Conservation (phyloP, 208 protist genomes). For the Acanthamoeba triangularis region DNA sequence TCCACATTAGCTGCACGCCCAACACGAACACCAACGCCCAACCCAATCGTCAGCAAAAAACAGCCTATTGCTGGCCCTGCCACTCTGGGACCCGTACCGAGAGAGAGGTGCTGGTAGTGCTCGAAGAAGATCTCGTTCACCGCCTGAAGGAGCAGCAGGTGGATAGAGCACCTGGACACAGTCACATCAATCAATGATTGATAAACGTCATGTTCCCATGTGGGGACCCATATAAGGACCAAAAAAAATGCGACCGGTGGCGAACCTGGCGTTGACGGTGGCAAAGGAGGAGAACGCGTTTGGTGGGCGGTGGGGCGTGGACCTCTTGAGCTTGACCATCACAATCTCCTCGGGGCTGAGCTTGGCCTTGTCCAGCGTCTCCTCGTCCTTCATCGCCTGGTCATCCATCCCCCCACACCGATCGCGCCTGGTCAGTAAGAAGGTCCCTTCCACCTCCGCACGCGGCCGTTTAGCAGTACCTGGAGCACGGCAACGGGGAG, state of each 20-base stretch:
- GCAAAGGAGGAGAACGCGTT: conserved; percentile 51
- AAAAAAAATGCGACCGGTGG: not conserved
- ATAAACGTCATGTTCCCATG: no score
- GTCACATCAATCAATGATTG: no score
- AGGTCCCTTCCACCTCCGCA: no score
- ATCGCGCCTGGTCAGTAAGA: not conserved
- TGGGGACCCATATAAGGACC: no score
- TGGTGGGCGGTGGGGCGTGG: conserved; percentile 33
- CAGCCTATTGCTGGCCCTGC: not conserved
- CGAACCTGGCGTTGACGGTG: conserved; percentile 17
- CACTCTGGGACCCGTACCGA: not conserved
- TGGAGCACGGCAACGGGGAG: not conserved
- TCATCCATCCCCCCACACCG: no score
- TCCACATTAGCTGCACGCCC: not conserved
- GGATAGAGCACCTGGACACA: conserved; percentile 6
- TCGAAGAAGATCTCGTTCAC: conserved; percentile 59
- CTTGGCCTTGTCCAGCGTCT: conserved; percentile 38
- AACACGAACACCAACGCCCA: not conserved
- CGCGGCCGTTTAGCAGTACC: not conserved
- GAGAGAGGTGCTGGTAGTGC: conserved; percentile 44
- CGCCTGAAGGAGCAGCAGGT: conserved; percentile 17
- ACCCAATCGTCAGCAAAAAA: not conserved
- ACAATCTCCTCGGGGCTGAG: conserved; percentile 34
- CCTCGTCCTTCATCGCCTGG: conserved; percentile 18
- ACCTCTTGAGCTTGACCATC: conserved; percentile 29